Conservation (phyloP, 129 eudicot genomes). For the Ambrosia trifida region DNA sequence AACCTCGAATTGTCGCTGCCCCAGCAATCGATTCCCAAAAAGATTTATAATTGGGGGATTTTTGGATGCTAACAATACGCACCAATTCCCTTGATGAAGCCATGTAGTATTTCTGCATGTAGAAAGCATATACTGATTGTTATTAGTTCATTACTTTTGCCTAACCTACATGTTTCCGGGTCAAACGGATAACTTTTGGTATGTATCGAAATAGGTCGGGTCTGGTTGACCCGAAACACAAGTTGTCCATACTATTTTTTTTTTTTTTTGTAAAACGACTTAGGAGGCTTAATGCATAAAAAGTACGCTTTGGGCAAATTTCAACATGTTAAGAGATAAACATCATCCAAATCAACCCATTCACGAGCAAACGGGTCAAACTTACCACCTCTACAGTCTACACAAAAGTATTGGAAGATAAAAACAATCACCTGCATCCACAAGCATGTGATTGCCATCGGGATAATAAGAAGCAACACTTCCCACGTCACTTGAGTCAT, state of each 20-base stretch:
- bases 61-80: constrained; percentile 94
- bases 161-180: not conserved
- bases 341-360: not conserved
- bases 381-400: not conserved
- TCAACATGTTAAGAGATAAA: not conserved
- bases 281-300: not conserved
- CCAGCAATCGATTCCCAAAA: constrained; percentile 96
- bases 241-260: not conserved
- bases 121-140: constrained; percentile 7
- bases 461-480: constrained; percentile 81
- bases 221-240: not conserved
- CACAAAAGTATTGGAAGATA: not conserved
- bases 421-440: constrained; percentile 90
- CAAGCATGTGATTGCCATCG: constrained; percentile 91
- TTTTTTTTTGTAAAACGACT: not conserved
- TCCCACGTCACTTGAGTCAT: constrained; percentile 92
- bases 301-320: not conserved
- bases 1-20: constrained; percentile 95
- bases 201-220: not conserved
- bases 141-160: constrained; percentile 4
- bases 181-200: not conserved
- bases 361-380: not conserved
- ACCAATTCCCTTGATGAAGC: constrained; percentile 97
- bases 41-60: constrained; percentile 94
- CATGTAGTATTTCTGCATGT: constrained; percentile 95